Conservation (phyloP, 495 filamentous ascomycete species). For the Lophiostoma macrostomum region DNA sequence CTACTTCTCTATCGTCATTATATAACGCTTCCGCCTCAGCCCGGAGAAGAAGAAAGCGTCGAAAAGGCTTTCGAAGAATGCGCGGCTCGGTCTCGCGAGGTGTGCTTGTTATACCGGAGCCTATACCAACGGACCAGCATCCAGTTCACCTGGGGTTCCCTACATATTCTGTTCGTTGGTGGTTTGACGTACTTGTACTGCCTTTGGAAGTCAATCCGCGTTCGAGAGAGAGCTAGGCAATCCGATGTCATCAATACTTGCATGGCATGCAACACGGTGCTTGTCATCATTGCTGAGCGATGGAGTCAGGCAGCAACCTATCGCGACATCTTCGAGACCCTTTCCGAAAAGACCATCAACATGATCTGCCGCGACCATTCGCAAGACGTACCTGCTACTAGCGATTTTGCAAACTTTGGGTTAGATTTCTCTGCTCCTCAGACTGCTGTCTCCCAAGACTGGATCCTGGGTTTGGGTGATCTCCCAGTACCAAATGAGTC, state of each 20-base stretch:
- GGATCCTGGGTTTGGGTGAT: neutral
- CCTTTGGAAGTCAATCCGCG: no score
- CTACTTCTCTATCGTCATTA: no score
- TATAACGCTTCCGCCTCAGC: no score
- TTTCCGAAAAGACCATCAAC: neutral
- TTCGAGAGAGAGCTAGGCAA: neutral
- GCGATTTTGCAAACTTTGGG: no score
- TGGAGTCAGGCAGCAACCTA: no score
- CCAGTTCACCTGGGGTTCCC: neutral
- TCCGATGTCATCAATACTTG: neutral
- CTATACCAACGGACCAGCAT: neutral
- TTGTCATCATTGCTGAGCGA: no score
- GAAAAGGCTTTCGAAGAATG: no score
- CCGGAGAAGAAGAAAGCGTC: no score
- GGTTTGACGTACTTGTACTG: no score
- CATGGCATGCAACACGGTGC: slow-evolving; percentile 1
- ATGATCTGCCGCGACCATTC: neutral
- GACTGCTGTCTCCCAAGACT: neutral
- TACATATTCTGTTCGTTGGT: neutral
- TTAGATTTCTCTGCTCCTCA: neutral
- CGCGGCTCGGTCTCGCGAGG: neutral
- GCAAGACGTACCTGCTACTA: neutral
- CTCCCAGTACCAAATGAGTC: neutral
- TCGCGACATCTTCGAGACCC: neutral
- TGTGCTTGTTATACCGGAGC: neutral